Evolutionary conservation across 352 stramenopile species (phyloP), one percentile per base, ranked within the genome.

Genomic region (Pythium dissotocum): DNA sequence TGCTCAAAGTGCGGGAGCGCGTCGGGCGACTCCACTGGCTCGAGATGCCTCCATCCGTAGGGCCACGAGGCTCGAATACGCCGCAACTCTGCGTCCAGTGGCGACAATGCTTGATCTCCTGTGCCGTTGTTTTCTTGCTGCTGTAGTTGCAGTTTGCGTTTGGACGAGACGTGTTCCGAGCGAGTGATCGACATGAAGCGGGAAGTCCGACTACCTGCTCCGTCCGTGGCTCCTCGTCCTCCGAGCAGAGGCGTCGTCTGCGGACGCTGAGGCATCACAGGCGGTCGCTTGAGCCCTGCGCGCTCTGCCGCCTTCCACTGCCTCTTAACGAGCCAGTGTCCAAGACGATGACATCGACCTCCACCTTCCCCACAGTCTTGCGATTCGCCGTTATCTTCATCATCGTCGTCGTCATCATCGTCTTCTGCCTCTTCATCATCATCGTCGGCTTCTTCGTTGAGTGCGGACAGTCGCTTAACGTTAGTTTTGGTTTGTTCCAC

Each of bases 51-150:
- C 84, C 84, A 90, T 13, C 78, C 73, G 65, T 90, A 86, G 13
- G 84, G 84, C 86, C 84, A 94, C 13, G 75, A 83, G 49, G 79
- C 72, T 14, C 86, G 84, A 63, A 94, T 91, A 46, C 69, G 78
- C 12, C 77, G 73, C 58, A 94, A 69, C 54, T 90, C 72, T 35
- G 80, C 69, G 5, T 82, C 44, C 75, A 33, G 88, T 69, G 26
- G 51, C 51, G 35, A 51, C 21, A 13, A 28, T 26, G 2, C 16
- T 16, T 16, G 2, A 6, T 36, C 44, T 10, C 46, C 49, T 13
- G 18, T 26, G n/a, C 10, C 30, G 7, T 21, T 72, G 48, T 42
- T 24, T 30, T 56, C 33, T 38, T 73, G 55, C 8, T 49, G 49
- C 56, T 74, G 38, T 4, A 67, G 67, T 28, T 78, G 67, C 51